Evolutionary conservation across 192 early-diverging fungal species (phyloP).

Genomic region (Coemansia sp.): DNA sequence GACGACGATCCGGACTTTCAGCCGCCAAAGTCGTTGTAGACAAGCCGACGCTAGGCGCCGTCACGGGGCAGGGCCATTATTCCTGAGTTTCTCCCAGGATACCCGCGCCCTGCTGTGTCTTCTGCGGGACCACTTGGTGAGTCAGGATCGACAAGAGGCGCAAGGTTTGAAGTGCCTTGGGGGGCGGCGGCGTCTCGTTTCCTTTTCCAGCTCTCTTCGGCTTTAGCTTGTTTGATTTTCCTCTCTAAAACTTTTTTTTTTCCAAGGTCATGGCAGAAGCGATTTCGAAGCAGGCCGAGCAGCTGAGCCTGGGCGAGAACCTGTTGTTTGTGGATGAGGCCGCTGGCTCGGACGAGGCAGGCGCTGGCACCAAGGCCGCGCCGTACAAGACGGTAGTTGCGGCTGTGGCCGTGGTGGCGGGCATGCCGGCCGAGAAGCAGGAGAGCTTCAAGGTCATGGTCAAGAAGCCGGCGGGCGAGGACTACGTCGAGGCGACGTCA

Average conservation of each 20-base stretch:
- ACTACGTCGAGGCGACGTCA: constrained; percentile 71
- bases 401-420: constrained; percentile 59
- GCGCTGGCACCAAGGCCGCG: constrained; percentile 62
- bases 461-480: constrained; percentile 66
- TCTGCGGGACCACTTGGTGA: too few species aligned
- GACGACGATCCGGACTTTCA: constrained; percentile 43
- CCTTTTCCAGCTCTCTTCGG: not conserved
- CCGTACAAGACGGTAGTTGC: constrained; percentile 75
- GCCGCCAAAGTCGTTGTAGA: constrained; percentile 47
- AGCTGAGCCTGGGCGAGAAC: constrained; percentile 25
- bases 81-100: not conserved
- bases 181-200: too few species aligned
- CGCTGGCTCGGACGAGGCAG: constrained; percentile 73
- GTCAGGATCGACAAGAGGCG: not conserved
- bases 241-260: not conserved
- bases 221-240: too few species aligned
- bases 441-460: constrained; percentile 55
- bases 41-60: not conserved
- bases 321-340: constrained; percentile 68
- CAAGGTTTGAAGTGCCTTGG: not conserved
- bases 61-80: not conserved
- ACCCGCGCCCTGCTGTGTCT: too few species aligned
- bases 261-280: constrained; percentile 3
- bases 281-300: constrained; percentile 14
- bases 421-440: constrained; percentile 38